Evolutionary conservation across 1,284 basidiomycete species (phyloP).

Genomic region (Leucoagaricus sp.): DNA sequence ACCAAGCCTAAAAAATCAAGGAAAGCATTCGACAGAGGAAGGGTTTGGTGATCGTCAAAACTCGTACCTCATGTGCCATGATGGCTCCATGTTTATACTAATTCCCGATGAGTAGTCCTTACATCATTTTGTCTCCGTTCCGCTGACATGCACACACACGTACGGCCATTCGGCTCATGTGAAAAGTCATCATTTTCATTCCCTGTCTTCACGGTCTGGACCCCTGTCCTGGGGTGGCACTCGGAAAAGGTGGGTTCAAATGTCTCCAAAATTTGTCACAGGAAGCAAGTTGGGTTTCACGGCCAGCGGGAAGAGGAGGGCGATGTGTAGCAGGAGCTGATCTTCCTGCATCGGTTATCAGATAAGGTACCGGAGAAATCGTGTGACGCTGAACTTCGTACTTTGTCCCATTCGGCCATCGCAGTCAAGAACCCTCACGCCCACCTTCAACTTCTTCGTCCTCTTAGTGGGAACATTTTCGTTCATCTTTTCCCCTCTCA

Average conservation of each 20-base stretch:
- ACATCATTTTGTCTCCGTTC: no score
- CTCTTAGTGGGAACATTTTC: background rate
- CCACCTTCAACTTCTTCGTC: conserved; percentile 14
- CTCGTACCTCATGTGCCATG: no score
- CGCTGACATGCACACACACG: no score
- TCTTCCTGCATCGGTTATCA: background rate
- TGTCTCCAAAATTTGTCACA: background rate
- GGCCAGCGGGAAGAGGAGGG: background rate
- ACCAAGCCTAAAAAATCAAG: no score
- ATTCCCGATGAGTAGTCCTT: no score
- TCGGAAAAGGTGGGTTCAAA: background rate
- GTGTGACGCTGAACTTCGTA: background rate
- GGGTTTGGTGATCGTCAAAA: no score
- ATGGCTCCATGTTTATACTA: no score
- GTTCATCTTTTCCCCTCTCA: background rate
- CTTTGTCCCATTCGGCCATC: background rate
- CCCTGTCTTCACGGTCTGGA: no score
- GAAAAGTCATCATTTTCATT: no score
- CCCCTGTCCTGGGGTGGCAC: no score
- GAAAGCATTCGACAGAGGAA: no score
- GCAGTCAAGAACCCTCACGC: background rate
- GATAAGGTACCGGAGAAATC: conserved; percentile 5
- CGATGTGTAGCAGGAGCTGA: background rate
- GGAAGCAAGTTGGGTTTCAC: background rate
- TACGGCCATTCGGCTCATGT: no score